Evolutionary conservation across 371 early-diverging fungal genomes (phyloP), one percentile per base, ranked within the genome.

Genomic region (Mucor mucedo): DNA sequence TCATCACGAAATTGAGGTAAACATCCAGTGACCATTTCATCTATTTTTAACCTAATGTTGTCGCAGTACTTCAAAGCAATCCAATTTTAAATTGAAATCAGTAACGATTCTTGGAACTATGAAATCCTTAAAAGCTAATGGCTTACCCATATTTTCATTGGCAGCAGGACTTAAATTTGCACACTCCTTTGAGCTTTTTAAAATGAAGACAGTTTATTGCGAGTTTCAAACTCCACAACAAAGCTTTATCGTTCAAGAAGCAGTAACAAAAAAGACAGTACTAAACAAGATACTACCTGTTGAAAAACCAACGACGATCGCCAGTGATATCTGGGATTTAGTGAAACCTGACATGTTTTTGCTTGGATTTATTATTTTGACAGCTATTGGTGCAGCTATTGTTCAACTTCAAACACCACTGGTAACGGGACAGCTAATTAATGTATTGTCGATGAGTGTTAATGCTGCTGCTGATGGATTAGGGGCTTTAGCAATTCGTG

Each of bases 381-480:
- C 89, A 2, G 88, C 91, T 2, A 65, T 87, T 0, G 89, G 84
- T 7, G 87, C 87, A 2, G 92, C 93, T 4, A 67, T 83, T 10
- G 78, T 89, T 47, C 89, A 87, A 57, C 69, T 93, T 35, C 79
- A 80, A 62, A 87, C 87, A 40, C 94, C 94, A 0, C 48, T 85
- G 5, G 85, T 89, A 27, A 91, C 89, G 1, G 94, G 94, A 21
- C 82, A 92, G 39, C 73, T 93, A 45, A 86, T 93, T 55, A 86
- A 87, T 45, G 84, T 85, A 29, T 82, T 93, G 9, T 84, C 87
- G 2, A 61, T 71, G 42, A 80, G 80, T 58, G 54, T 68, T 0
- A 38, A 58, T 4, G 66, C 82, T 3, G 65, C 65, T 10, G 45
- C 65, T n/a, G 56, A 70, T 13, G 64, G 66, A n/a, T 41, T 68